Conservation (phyloP, 176 grass and related monocot species). For the Musa itinerans region DNA sequence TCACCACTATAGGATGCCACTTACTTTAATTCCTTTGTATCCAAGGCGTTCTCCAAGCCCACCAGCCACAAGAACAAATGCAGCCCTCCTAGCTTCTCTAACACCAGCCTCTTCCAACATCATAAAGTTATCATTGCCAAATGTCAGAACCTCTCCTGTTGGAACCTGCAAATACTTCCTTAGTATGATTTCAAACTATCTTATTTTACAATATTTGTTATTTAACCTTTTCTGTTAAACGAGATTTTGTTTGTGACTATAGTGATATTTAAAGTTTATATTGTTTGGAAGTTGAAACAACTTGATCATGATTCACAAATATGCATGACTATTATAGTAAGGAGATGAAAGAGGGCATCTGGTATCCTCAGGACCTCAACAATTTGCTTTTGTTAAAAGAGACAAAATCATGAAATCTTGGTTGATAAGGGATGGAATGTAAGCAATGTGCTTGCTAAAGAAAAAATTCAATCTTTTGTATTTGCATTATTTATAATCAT, state of each 20-base stretch:
- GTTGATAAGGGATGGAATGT: background rate
- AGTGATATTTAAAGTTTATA: background rate
- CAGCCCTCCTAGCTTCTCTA: constrained; percentile 61
- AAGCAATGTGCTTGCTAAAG: background rate
- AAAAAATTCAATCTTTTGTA: background rate
- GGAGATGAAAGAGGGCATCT: background rate
- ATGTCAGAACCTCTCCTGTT: constrained; percentile 64
- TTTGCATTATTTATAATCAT: background rate
- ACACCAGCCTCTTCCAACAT: constrained; percentile 71
- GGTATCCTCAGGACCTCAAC: background rate
- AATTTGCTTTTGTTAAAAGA: background rate
- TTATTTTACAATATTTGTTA: too few relatives aligned
- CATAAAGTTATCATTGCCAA: constrained; percentile 71
- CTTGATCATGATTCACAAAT: background rate
- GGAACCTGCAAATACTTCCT: constrained; percentile 45
- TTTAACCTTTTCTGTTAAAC: background rate
- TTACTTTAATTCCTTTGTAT: constrained; percentile 97
- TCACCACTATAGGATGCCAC: background rate
- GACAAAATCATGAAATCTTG: background rate
- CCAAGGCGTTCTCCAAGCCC: constrained; percentile 94
- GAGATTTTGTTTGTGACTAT: background rate
- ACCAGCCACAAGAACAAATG: constrained; percentile 97
- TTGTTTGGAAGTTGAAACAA: background rate
- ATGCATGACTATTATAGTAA: background rate
- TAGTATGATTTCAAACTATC: too few relatives aligned